These are phyloP conservation scores for Eucalyptus erythrocorys DNA, from an alignment of 345 rosid species.

Conservation along the genomic window DNA sequence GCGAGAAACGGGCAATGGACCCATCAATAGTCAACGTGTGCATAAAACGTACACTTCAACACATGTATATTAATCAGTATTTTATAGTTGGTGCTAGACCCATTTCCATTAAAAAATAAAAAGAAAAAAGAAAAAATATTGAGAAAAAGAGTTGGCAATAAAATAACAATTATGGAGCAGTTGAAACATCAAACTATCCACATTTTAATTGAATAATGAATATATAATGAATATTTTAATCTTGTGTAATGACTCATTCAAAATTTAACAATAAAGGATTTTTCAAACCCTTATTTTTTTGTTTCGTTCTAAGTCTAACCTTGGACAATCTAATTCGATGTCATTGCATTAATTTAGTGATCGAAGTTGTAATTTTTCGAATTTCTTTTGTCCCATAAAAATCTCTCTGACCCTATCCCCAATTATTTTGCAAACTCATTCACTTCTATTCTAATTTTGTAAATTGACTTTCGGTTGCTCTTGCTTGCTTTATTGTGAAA, in stretches of 20 bases:
- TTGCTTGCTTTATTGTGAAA: too few relatives aligned
- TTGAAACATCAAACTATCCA: background rate
- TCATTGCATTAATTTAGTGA: too few relatives aligned
- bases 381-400: too few relatives aligned
- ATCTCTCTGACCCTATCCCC: too few relatives aligned
- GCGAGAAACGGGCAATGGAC: background rate
- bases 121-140: background rate
- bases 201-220: background rate
- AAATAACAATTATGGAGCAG: background rate
- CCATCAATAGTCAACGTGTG: background rate
- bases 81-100: background rate
- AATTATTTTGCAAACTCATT: too few relatives aligned
- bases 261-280: background rate
- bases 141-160: background rate
- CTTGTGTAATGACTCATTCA: background rate
- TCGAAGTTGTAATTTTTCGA: too few relatives aligned
- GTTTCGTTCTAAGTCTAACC: background rate
- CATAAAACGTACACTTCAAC: background rate
- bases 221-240: background rate
- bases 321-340: background rate
- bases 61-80: background rate
- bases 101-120: background rate
- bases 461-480: too few relatives aligned
- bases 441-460: too few relatives aligned
- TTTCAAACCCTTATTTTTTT: background rate